phyloP scores from a whole-genome alignment of 164 flowering plant species.

The Litsea cubeba region DNA sequence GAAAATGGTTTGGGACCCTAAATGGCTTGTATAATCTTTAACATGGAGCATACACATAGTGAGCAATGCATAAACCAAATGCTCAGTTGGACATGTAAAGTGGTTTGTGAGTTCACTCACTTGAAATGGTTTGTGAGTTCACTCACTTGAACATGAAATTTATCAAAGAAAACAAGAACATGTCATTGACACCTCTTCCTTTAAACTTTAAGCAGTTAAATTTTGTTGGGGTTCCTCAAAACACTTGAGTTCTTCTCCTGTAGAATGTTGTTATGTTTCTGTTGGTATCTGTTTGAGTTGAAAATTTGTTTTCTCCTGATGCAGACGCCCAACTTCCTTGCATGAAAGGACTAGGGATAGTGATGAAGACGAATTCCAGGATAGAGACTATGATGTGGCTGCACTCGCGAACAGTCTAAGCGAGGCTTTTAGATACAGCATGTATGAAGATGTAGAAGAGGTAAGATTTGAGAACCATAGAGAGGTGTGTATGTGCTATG shows the following conservation, averaged over 20 bases:
- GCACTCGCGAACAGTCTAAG: slow-evolving; percentile 81
- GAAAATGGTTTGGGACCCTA: too few relatives aligned
- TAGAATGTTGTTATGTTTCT: neutral
- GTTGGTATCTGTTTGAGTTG: neutral
- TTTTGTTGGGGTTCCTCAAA: too few relatives aligned
- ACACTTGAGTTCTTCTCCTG: neutral
- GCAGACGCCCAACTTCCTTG: slow-evolving; percentile 92
- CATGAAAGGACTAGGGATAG: slow-evolving; percentile 90
- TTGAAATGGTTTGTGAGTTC: too few relatives aligned
- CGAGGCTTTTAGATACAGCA: slow-evolving; percentile 74
- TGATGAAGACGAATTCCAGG: slow-evolving; percentile 90
- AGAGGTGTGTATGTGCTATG: neutral
- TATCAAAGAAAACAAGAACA: too few relatives aligned
- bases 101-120: too few relatives aligned
- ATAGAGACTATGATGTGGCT: slow-evolving; percentile 92
- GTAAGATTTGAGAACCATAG: slow-evolving; percentile 24
- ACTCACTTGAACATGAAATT: too few relatives aligned
- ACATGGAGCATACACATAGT: too few relatives aligned
- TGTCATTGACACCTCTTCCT: too few relatives aligned
- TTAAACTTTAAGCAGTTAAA: too few relatives aligned
- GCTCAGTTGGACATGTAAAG: too few relatives aligned
- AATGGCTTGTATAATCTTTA: too few relatives aligned
- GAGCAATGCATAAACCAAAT: too few relatives aligned
- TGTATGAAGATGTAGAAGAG: slow-evolving; percentile 80
- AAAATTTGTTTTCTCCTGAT: slow-evolving; percentile 5